Base-by-base conservation (phyloP, 2,329 filamentous ascomycete species). In the Hortaea sp. region DNA sequence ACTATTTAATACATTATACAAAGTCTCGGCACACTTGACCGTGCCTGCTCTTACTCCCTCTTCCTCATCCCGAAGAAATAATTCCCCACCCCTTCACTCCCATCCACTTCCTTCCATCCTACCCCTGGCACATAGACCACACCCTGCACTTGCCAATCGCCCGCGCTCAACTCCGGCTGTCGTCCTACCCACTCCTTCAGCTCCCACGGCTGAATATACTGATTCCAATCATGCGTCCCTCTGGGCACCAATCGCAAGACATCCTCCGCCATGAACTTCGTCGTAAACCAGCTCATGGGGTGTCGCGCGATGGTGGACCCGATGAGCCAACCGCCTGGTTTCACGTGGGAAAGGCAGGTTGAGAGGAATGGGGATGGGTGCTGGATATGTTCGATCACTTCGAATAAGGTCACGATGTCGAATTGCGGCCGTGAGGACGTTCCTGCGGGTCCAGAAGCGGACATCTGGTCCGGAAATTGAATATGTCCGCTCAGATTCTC, bases 201-300 rank as follows among this genome's bases (percentile, higher is more conserved):
- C 73, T 97, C 90, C 10, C 78, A 72, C 53, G 86, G 85, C 62
- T 95, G 92, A 55, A 98, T 82, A 68, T 97, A 98, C 70, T 97
- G 94, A 52, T 75, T 75, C 92, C 92, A 98, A 65, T 95, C 88
- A 68, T 98, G 92, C 41, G 92, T 98, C 1, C 92, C 92, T 53
- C 78, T 79, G 7, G 92, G 92, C 47, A 98, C 92, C 50, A 97
- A 87, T 5, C 85, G 75, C 63, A 94, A 58, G 48, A 95, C 63
- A 68, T 92, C 86, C 69, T 98, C 92, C 0, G 92, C 92, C 52
- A 95, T 75, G 27, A 97, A 70, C 59, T 95, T 95, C 2, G 94
- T 98, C 9, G 90, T 88, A 41, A 95, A 67, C 83, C 88, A 98
- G 56, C 86, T 92, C 51, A 80, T 80, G 76, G 86, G 85, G 1